Conservation (phyloP, 164 flowering plant genomes). For the Platanus orientalis region DNA sequence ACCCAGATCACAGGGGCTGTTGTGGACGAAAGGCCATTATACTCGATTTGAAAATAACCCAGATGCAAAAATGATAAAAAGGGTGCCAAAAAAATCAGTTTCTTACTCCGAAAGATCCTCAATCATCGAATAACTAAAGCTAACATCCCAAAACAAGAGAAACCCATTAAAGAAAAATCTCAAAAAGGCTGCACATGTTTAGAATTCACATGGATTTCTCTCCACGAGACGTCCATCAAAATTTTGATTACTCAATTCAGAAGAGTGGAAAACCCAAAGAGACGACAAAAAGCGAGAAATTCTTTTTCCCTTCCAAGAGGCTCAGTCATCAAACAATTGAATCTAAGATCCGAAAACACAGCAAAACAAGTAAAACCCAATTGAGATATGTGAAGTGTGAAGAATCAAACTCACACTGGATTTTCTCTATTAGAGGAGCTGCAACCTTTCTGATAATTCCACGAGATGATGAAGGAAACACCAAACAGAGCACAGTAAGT, state of each 20-base stretch:
- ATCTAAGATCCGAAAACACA: not conserved
- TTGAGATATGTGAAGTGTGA: not conserved
- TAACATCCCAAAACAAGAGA: not conserved
- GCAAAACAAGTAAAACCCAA: not conserved
- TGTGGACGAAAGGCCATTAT: too few relatives aligned
- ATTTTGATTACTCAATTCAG: not conserved
- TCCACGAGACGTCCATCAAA: too few relatives aligned
- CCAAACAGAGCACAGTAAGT: conserved; percentile 76
- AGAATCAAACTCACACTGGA: conserved; percentile 41
- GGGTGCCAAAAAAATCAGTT: not conserved
- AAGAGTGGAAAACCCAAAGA: not conserved
- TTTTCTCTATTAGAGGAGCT: conserved; percentile 54
- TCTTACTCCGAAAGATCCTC: too few relatives aligned
- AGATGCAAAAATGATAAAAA: not conserved
- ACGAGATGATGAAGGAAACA: conserved; percentile 49
- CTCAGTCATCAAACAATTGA: not conserved
- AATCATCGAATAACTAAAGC: not conserved
- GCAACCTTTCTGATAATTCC: conserved; percentile 62
- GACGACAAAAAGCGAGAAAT: not conserved
- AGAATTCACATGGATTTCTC: not conserved
- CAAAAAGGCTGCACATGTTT: not conserved
- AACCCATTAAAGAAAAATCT: not conserved
- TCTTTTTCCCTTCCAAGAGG: not conserved
- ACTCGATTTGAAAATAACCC: too few relatives aligned
- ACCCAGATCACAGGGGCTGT: too few relatives aligned